Conservation (phyloP, 2,329 filamentous ascomycete species). For the Xylariaceae sp. region DNA sequence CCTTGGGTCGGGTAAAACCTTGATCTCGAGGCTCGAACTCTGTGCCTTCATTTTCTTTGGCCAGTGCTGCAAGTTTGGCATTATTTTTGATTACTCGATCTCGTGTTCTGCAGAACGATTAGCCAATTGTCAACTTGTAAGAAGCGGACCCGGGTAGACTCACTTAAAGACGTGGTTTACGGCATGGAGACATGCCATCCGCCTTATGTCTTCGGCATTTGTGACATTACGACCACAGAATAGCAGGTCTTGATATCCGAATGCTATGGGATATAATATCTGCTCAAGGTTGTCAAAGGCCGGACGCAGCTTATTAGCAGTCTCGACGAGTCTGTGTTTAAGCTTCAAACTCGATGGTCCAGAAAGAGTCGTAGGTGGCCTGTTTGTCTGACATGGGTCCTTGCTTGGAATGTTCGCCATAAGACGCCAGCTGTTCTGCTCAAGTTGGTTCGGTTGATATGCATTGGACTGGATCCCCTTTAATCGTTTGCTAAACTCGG, state of each 20-base stretch:
- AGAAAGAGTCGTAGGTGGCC: constrained; percentile 45
- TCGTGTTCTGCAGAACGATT: constrained; percentile 64
- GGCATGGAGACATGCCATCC: constrained; percentile 79
- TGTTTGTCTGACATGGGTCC: constrained; percentile 41
- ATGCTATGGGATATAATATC: constrained; percentile 72
- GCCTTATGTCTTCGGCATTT: constrained; percentile 73
- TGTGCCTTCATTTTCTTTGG: constrained; percentile 66
- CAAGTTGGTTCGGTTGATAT: constrained; percentile 57
- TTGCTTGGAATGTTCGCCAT: constrained; percentile 54
- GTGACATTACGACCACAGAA: constrained; percentile 73
- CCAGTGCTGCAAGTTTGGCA: constrained; percentile 72
- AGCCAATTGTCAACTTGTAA: background rate
- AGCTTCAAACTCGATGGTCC: constrained; percentile 61
- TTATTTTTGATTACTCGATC: constrained; percentile 94
- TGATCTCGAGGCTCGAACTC: constrained; percentile 85
- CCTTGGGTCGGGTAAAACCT: constrained; percentile 92
- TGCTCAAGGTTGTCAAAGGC: constrained; percentile 68
- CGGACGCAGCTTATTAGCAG: constrained; percentile 58
- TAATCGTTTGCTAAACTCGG: constrained; percentile 60
- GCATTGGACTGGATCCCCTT: constrained; percentile 55
- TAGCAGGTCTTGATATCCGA: constrained; percentile 82
- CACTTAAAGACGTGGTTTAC: constrained; percentile 92
- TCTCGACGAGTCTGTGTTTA: constrained; percentile 71
- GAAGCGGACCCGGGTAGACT: constrained; percentile 34
- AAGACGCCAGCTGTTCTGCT: constrained; percentile 54